Percentiles rank a stretch among this genome's conserved stretches.
Evolutionary conservation across 2,329 filamentous ascomycete species (phyloP).

Genomic region (Xylariaceae sp.): DNA sequence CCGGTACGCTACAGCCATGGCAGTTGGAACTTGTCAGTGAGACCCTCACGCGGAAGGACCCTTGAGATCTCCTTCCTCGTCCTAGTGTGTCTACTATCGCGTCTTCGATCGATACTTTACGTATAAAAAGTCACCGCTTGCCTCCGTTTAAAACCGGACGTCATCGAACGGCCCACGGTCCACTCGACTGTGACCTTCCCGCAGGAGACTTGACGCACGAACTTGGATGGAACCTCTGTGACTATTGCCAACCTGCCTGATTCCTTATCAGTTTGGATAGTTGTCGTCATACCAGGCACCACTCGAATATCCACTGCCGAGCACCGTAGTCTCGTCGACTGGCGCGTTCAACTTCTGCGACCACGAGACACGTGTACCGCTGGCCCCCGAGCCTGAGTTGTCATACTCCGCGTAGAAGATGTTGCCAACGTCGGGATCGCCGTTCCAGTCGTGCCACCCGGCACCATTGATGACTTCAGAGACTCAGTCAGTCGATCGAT

Average conservation of each 20-base stretch:
- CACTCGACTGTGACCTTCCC: too few relatives aligned
- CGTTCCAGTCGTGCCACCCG: conserved; percentile 55
- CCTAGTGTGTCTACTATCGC: not conserved
- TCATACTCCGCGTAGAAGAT: conserved; percentile 54
- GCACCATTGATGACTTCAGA: conserved; percentile 49
- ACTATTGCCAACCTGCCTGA: not conserved
- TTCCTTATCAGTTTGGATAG: conserved; percentile 16
- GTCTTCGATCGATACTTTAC: not conserved
- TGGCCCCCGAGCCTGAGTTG: conserved; percentile 53
- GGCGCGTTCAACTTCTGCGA: conserved; percentile 33
- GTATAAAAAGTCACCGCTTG: not conserved
- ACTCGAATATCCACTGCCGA: conserved; percentile 23
- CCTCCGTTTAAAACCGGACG: not conserved
- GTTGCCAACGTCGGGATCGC: conserved; percentile 44
- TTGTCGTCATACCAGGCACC: conserved; percentile 21
- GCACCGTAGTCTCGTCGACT: conserved; percentile 32
- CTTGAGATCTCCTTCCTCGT: not conserved
- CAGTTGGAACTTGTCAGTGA: too few relatives aligned
- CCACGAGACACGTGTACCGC: conserved; percentile 46
- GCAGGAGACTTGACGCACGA: too few relatives aligned
- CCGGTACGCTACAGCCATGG: too few relatives aligned
- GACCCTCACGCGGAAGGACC: not conserved
- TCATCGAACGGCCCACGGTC: not conserved
- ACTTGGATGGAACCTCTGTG: not conserved
- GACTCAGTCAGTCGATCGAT: not conserved